Evolutionary conservation across 164 flowering plant genomes (phyloP), one percentile per base, ranked within the genome.

Genomic region (Nymphaea colorata): DNA sequence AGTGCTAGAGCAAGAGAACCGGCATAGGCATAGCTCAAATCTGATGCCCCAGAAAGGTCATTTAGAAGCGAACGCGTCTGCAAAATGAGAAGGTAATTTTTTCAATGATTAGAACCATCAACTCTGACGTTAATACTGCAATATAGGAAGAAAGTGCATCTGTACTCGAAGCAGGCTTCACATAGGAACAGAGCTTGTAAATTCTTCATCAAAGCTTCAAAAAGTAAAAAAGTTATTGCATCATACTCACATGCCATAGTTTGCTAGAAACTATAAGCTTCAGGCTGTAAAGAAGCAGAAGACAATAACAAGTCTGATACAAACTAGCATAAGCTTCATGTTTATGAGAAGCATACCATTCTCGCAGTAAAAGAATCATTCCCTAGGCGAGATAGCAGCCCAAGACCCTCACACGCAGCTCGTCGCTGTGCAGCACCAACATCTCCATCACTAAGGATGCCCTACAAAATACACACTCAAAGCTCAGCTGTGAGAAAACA

Each of bases 381-480:
- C 67, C 98, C 98, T 60, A 94, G 86, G 65, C 98, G 93, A 78
- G 96, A 93, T 77, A 94, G 66, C 43, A 91, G 81, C 69, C 99
- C 99, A 80, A 94, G 92, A 71, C 96, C 93, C 82, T 91, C 99
- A 10, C 87, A 77, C 18, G 90, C 82, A 63, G 99, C 99, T 81
- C 99, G 83, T 36, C 96, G 91, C 71, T 90, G 95, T 64, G 98
- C 86, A 64, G 93, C 85, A 81, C 84, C 83, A 41, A 86, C 83
- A 66, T 87, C 99, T 65, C 92, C 96, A 68, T 91, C 98, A 11
- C 80, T 82, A 66, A 94, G 82, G 85, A 94, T 87, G 69, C 85
- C 78, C 98, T 94, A 83, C 60, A 80, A 16, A 59, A n/a, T 41
- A 47, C 6, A 11, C 66, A 73, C 2, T 42, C 68, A 53, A 43